Evolutionary conservation across 2,329 filamentous ascomycete species (phyloP).

Genomic region (Colletotrichum sidae): DNA sequence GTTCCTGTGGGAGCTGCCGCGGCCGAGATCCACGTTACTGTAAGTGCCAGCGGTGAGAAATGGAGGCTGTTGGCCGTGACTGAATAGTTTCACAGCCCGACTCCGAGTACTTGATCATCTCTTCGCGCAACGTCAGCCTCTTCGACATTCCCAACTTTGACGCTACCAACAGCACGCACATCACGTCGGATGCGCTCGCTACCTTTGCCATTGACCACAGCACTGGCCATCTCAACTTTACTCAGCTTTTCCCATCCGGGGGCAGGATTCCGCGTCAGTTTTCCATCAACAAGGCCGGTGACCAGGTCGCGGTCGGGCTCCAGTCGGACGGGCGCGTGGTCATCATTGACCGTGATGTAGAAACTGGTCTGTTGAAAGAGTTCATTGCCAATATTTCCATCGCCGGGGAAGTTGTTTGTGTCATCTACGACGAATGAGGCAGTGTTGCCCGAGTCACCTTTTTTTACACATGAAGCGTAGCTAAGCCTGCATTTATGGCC

Average conservation of each 20-base stretch:
- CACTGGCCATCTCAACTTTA: slow-evolving; percentile 65
- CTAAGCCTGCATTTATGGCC: too few relatives aligned
- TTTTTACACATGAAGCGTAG: too few relatives aligned
- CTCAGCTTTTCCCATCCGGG: slow-evolving; percentile 70
- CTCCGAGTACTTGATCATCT: slow-evolving; percentile 72
- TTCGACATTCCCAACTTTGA: slow-evolving; percentile 60
- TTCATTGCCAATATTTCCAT: slow-evolving; percentile 57
- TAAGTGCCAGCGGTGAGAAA: slow-evolving; percentile 50
- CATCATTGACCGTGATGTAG: slow-evolving; percentile 69
- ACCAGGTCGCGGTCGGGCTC: slow-evolving; percentile 73
- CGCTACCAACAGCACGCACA: slow-evolving; percentile 45
- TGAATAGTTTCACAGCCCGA: slow-evolving; percentile 56
- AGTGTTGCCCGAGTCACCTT: too few relatives aligned
- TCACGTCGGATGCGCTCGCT: slow-evolving; percentile 72
- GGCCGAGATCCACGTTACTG: slow-evolving; percentile 68
- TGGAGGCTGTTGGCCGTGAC: not conserved
- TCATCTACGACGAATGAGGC: slow-evolving; percentile 58
- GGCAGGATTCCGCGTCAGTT: slow-evolving; percentile 76
- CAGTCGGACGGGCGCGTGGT: slow-evolving; percentile 72
- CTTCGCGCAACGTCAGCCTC: slow-evolving; percentile 72
- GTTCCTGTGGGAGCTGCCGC: slow-evolving; percentile 57
- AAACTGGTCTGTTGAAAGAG: slow-evolving; percentile 66
- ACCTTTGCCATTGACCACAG: slow-evolving; percentile 66
- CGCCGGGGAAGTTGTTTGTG: slow-evolving; percentile 56
- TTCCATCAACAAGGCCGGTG: slow-evolving; percentile 72